These are phyloP conservation scores for Misopates orontium DNA, from an alignment of 257 asterid species.

Conservation along the genomic window DNA sequence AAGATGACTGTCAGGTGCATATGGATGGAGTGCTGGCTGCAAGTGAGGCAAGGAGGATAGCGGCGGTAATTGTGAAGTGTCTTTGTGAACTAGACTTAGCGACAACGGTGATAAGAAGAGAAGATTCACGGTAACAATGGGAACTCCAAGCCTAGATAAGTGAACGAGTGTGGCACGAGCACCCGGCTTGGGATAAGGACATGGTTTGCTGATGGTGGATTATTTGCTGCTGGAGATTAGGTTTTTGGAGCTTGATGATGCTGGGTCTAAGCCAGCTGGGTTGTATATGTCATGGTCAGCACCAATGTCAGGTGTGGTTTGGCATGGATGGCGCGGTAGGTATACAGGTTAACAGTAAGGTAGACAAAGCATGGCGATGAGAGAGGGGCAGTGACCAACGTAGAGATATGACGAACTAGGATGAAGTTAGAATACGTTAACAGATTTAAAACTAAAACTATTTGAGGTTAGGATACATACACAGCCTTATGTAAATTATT, in stretches of 20 bases:
- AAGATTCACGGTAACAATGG: neutral
- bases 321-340: neutral
- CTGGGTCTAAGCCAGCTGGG: neutral
- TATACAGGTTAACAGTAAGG: neutral
- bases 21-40: constrained; percentile 1
- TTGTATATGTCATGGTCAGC: too few species aligned
- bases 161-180: neutral
- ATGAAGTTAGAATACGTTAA: neutral
- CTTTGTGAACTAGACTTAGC: neutral
- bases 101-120: neutral
- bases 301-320: constrained; percentile 2
- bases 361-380: neutral
- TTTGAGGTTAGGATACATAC: neutral
- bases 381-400: neutral
- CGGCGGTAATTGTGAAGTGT: neutral
- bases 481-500: neutral
- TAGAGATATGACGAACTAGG: constrained; percentile 2
- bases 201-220: constrained; percentile 9
- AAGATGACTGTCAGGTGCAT: neutral
- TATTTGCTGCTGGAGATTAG: neutral
- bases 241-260: neutral
- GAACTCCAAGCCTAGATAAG: neutral
- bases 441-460: neutral
- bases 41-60: neutral
- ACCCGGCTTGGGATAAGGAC: neutral